Percentiles rank a stretch among this genome's conserved stretches.
phyloP scores from a whole-genome alignment of 768 basidiomycete genomes.

The Pluteus cervinus region DNA sequence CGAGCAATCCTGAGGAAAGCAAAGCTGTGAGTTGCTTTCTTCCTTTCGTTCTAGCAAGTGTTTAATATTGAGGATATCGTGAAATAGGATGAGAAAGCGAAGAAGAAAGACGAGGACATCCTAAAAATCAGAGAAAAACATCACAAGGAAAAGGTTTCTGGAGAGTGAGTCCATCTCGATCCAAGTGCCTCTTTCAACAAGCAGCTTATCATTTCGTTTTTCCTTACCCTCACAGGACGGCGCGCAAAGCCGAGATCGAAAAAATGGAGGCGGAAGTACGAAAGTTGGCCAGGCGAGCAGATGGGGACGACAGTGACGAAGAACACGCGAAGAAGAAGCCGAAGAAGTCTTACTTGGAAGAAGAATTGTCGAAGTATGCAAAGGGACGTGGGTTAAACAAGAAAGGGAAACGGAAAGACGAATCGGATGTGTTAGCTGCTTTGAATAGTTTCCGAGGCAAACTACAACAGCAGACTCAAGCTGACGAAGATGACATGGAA shows the following conservation, averaged over 20 bases:
- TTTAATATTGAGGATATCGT: slow-evolving; percentile 21
- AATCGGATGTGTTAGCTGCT: slow-evolving; percentile 62
- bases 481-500: slow-evolving; percentile 12
- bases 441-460: slow-evolving; percentile 68
- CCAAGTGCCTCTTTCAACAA: background rate
- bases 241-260: slow-evolving; percentile 72
- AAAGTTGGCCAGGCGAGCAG: slow-evolving; percentile 58
- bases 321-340: slow-evolving; percentile 50
- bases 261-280: slow-evolving; percentile 88
- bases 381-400: slow-evolving; percentile 54
- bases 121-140: slow-evolving; percentile 72
- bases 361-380: slow-evolving; percentile 79
- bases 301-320: slow-evolving; percentile 56
- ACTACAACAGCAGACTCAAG: slow-evolving; percentile 41
- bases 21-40: too few species aligned
- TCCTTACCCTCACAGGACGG: slow-evolving; percentile 32
- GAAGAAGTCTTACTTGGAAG: slow-evolving; percentile 69
- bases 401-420: slow-evolving; percentile 56
- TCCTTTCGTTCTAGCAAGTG: background rate
- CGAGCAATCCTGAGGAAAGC: background rate
- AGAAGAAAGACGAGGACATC: slow-evolving; percentile 43
- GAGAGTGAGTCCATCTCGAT: slow-evolving; percentile 36
- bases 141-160: slow-evolving; percentile 60
- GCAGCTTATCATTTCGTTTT: background rate
- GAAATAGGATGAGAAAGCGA: slow-evolving; percentile 33